Conservation (phyloP, 2,329 filamentous ascomycete genomes). For the Venturiaceae sp. region DNA sequence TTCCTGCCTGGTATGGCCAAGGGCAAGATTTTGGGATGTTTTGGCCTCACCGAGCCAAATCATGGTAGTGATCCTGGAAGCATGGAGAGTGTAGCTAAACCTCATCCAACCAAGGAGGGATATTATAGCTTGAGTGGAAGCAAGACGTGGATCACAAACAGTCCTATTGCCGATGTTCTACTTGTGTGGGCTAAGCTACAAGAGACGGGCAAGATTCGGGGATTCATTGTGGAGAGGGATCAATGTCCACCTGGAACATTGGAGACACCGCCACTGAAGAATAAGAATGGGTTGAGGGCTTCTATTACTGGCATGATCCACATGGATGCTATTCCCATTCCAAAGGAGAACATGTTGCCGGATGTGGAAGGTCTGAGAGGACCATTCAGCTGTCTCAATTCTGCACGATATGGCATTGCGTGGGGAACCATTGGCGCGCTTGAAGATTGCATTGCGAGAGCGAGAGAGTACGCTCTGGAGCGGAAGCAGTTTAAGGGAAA, state of each 20-base stretch:
- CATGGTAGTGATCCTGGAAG: constrained; percentile 86
- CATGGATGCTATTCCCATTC: constrained; percentile 80
- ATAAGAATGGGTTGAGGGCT: constrained; percentile 90
- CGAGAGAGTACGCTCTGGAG: constrained; percentile 81
- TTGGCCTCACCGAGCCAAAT: constrained; percentile 86
- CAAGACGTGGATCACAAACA: constrained; percentile 96
- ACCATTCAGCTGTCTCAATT: constrained; percentile 91
- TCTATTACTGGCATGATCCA: constrained; percentile 98
- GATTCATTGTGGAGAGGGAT: constrained; percentile 80
- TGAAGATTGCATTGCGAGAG: constrained; percentile 77
- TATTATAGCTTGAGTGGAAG: constrained; percentile 69
- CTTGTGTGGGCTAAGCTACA: constrained; percentile 90
- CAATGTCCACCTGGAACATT: constrained; percentile 80
- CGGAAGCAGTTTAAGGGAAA: constrained; percentile 95
- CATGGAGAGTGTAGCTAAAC: constrained; percentile 81
- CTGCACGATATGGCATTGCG: constrained; percentile 84
- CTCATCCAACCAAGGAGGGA: constrained; percentile 74
- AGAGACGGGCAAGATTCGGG: constrained; percentile 85
- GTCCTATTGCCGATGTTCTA: constrained; percentile 75
- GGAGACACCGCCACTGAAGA: constrained; percentile 83
- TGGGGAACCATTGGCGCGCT: constrained; percentile 89
- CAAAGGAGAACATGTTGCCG: constrained; percentile 88
- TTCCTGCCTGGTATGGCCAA: constrained; percentile 74
- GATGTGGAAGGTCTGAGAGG: constrained; percentile 77
- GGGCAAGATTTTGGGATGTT: constrained; percentile 73